These are phyloP conservation scores for Geotrichum aggregatum DNA, from an alignment of 1,139 yeast species.

Conservation along the genomic window DNA sequence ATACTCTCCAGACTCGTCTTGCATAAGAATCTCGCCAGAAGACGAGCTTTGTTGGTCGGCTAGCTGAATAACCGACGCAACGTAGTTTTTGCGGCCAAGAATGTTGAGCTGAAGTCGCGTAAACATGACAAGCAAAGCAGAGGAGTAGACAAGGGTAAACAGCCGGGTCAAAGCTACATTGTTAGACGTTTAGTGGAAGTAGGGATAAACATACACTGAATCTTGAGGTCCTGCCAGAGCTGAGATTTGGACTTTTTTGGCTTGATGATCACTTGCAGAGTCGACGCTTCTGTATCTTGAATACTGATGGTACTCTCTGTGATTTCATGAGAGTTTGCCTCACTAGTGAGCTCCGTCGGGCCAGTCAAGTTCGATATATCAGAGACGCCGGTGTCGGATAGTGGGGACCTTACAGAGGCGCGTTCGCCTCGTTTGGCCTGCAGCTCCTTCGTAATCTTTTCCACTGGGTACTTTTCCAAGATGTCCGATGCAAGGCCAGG, in stretches of 20 bases:
- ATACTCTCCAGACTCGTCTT: constrained; percentile 3
- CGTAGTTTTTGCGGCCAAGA: constrained; percentile 78
- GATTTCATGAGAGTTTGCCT: background rate
- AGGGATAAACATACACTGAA: constrained; percentile 37
- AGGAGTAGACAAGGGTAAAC: constrained; percentile 64
- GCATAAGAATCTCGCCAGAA: constrained; percentile 19
- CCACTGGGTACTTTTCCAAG: constrained; percentile 62
- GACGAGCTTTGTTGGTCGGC: constrained; percentile 44
- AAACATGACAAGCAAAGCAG: constrained; percentile 65
- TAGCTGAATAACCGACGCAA: constrained; percentile 69
- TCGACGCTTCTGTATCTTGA: constrained; percentile 12
- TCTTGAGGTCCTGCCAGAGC: constrained; percentile 80
- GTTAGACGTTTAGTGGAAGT: constrained; percentile 26
- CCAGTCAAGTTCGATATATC: constrained; percentile 40
- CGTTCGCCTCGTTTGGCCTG: constrained; percentile 53
- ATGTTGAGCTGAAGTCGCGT: constrained; percentile 84
- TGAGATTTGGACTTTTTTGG: constrained; percentile 55
- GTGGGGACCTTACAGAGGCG: constrained; percentile 13
- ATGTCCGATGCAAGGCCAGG: constrained; percentile 73
- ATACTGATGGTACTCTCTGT: constrained; percentile 10
- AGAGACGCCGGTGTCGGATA: constrained; percentile 21
- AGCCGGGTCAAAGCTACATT: constrained; percentile 59
- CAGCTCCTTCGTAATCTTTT: constrained; percentile 65
- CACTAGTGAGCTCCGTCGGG: constrained; percentile 13
- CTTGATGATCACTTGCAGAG: constrained; percentile 13